A percentile compares a stretch with the other conserved stretches of the same genome.
These are phyloP conservation scores for Pichia sp. DNA, from an alignment of 1,139 yeast species.

Conservation along the genomic window DNA sequence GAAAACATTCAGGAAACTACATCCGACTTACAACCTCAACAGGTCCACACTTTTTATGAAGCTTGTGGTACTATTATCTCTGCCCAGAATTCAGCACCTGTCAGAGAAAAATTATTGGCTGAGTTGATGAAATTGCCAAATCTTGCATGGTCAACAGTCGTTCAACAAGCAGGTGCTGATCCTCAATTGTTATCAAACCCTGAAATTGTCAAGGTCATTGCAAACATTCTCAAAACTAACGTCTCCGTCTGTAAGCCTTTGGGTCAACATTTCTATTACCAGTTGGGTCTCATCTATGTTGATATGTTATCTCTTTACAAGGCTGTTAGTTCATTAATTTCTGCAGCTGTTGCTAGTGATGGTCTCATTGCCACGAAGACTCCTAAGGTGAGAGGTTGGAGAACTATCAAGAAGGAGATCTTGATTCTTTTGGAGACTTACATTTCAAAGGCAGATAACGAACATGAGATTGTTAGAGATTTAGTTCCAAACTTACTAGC, in stretches of 20 bases:
- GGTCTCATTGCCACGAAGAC: conserved; percentile 90
- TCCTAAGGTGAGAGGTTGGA: conserved; percentile 88
- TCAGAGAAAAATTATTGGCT: conserved; percentile 63
- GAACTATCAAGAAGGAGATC: conserved; percentile 94
- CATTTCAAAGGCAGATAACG: conserved; percentile 77
- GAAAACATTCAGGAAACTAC: conserved; percentile 78
- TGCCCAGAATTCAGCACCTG: conserved; percentile 61
- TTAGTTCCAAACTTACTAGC: conserved; percentile 77
- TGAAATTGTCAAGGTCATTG: conserved; percentile 86
- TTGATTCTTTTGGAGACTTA: conserved; percentile 86
- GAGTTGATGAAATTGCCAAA: conserved; percentile 90
- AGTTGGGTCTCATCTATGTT: conserved; percentile 76
- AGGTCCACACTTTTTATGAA: conserved; percentile 94
- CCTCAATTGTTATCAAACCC: conserved; percentile 78
- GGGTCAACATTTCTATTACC: conserved; percentile 89
- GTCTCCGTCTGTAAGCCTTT: conserved; percentile 89
- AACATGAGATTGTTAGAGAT: conserved; percentile 78
- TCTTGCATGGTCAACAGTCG: conserved; percentile 88
- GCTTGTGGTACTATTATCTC: conserved; percentile 94
- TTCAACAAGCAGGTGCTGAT: conserved; percentile 80
- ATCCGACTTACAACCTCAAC: conserved; percentile 92
- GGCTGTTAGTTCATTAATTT: conserved; percentile 87
- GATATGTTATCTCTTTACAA: conserved; percentile 86
- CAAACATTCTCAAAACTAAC: conserved; percentile 89
- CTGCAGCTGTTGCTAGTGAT: conserved; percentile 68